Evolutionary conservation across 345 rosid species (phyloP).

Genomic region (Zanthoxylum bungeanum): DNA sequence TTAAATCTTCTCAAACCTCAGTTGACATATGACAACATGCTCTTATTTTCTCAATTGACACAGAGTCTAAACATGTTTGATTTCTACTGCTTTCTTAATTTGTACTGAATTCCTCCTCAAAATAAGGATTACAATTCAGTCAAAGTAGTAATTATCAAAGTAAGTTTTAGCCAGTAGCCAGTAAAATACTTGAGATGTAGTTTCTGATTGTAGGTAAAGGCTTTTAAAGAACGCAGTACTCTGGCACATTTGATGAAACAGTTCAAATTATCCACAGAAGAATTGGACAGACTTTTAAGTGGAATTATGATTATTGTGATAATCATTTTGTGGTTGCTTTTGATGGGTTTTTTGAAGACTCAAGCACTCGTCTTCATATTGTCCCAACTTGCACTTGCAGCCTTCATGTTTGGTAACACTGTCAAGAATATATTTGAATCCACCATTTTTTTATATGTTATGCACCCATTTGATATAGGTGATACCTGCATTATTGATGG

Average conservation of each 20-base stretch:
- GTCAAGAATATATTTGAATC: conserved; percentile 63
- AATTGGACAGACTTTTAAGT: conserved; percentile 52
- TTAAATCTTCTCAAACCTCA: too few species aligned
- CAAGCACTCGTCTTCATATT: conserved; percentile 47
- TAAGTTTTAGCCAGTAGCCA: too few species aligned
- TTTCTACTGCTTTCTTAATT: too few species aligned
- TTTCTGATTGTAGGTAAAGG: conserved; percentile 44
- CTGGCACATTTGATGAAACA: conserved; percentile 57
- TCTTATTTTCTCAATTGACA: too few species aligned
- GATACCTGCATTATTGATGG: conserved; percentile 80
- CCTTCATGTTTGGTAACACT: conserved; percentile 54
- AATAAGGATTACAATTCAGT: too few species aligned
- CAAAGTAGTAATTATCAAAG: too few species aligned
- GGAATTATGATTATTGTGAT: conserved; percentile 33
- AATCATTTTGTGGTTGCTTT: conserved; percentile 41
- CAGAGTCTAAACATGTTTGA: too few species aligned
- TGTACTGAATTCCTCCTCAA: too few species aligned
- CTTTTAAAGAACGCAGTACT: conserved; percentile 49
- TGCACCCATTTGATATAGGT: conserved; percentile 81
- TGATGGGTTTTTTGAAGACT: conserved; percentile 58
- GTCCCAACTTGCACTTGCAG: conserved; percentile 51
- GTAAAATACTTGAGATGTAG: too few species aligned
- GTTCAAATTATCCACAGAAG: conserved; percentile 60
- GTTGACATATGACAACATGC: too few species aligned
- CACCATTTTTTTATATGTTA: conserved; percentile 69